Conservation (phyloP, 78 protist genomes). For the Capsaspora owczarzaki region DNA sequence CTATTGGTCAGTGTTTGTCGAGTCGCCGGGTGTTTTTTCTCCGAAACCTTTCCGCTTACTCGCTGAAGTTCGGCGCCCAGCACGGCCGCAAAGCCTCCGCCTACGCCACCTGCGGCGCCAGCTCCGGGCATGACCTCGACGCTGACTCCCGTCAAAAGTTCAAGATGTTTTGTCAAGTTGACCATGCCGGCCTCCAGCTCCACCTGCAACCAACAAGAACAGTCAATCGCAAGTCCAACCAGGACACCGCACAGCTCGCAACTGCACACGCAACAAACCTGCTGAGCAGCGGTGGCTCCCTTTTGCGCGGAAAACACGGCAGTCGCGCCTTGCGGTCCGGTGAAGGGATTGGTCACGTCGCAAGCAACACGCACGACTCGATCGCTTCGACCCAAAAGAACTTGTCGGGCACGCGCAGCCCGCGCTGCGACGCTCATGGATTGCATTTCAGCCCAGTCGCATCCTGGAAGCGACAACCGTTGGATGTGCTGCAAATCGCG, state of each 20-base stretch:
- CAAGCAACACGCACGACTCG: neutral
- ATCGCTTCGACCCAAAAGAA: too few species aligned
- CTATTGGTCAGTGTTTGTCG: too few species aligned
- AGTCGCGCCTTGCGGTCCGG: neutral
- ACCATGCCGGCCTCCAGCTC: constrained; percentile 17
- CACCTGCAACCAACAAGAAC: too few species aligned
- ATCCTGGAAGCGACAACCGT: too few species aligned
- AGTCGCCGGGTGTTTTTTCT: too few species aligned
- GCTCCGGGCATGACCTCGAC: neutral
- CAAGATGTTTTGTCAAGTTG: neutral
- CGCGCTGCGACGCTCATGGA: too few species aligned
- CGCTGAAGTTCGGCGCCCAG: neutral
- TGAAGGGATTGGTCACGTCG: constrained; percentile 15
- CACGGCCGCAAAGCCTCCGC: constrained; percentile 8
- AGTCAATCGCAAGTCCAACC: too few species aligned
- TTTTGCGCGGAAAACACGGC: neutral
- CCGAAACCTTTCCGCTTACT: neutral
- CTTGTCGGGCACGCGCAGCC: too few species aligned
- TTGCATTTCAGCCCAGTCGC: too few species aligned
- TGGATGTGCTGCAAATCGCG: too few species aligned
- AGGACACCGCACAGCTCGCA: too few species aligned
- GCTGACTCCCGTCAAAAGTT: neutral
- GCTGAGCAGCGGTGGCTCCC: neutral
- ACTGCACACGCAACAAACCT: too few species aligned
- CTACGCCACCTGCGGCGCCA: constrained; percentile 24